Base-by-base conservation (phyloP, 2,329 filamentous ascomycete genomes). In the Gliomastix tumulicola region DNA sequence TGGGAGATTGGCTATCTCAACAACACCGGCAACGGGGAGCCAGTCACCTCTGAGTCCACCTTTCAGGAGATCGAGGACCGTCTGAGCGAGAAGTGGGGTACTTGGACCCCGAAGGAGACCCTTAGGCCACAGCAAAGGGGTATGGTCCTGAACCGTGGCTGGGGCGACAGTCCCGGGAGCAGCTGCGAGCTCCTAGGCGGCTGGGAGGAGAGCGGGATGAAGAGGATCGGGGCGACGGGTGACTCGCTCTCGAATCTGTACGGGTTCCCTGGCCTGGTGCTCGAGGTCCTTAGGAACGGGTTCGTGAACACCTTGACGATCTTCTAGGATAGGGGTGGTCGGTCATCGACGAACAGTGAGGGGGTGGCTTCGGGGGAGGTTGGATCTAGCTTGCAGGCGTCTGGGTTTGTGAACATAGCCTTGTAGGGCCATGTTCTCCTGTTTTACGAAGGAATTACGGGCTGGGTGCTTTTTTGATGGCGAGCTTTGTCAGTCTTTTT, bases 281-380 rank as follows among this genome's bases (percentile, higher is more conserved):
- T 98, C 64, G 92, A 98, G 63, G 90, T 98, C 20, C 63, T 97
- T 58, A 89, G 86, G 76, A 96, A 94, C 54, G 88, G 86, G 5
- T 82, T 79, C 42, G 85, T 98, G 18, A 94, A 88, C 59, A 84
- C 86, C 19, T 68, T 97, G 56, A 97, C 90, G 9, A 80, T 95
- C 18, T 95, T 89, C 65, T 95, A 56, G 22, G 21, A n/a, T n/a
- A n/a, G n/a, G n/a, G n/a, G n/a, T n/a, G n/a, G n/a, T n/a, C n/a
- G n/a, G n/a, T n/a, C n/a, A n/a, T n/a, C n/a, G n/a, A n/a, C n/a
- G n/a, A n/a, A n/a, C n/a, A n/a, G n/a, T n/a, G n/a, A n/a, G n/a
- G n/a, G n/a, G n/a, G n/a, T n/a, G n/a, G n/a, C n/a, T n/a, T n/a
- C n/a, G n/a, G n/a, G n/a, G n/a, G n/a, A n/a, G n/a, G n/a, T n/a